Base-by-base conservation (phyloP, 192 early-diverging fungal species). In the Chytriomyces hyalinus region DNA sequence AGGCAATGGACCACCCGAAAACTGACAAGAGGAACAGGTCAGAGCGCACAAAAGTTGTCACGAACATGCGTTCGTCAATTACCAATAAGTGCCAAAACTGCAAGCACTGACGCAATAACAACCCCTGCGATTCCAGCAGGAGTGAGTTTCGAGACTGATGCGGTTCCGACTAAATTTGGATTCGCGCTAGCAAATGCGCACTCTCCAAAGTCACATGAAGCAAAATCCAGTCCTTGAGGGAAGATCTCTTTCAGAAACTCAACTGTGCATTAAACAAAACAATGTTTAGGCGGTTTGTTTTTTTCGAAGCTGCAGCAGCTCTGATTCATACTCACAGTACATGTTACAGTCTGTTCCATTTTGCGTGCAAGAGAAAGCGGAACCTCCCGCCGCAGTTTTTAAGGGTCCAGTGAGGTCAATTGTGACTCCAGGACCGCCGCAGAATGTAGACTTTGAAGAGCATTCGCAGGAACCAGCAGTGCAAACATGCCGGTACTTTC, bases 181-280 rank as follows among this genome's bases (percentile, higher is more conserved):
- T 82, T 84, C 65, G 84, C 85, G 4, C 57, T 73, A 1, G 81
- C 72, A 67, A 73, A 76, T 17, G 84, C 88, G 81, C 90, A 91
- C 65, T 90, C 88, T 43, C 90, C 90, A 49, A 82, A 71, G n/a
- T 70, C 60, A 73, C 90, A 91, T 49, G 86, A 75, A 1, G 46
- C 28, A 45, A 91, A 74, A 22, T 71, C 28, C n/a, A 91, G 65
- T 11, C 90, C 90, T 9, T 78, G 63, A 0, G 90, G 88, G 65
- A 91, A 84, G 59, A 91, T 53, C 20, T 49, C 81, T 8, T 65
- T 73, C 13, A 91, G 67, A 61, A 84, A 87, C 4, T 57, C 83
- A 63, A 90, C 82, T 68, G 60, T 70, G 26, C 5, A 47, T 22
- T 1, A 61, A 17, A 44, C 5, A n/a, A 69, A 50, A 2, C 11